Evolutionary conservation across 495 filamentous ascomycete genomes (phyloP).

Genomic region (Chlorociboria aeruginascens): DNA sequence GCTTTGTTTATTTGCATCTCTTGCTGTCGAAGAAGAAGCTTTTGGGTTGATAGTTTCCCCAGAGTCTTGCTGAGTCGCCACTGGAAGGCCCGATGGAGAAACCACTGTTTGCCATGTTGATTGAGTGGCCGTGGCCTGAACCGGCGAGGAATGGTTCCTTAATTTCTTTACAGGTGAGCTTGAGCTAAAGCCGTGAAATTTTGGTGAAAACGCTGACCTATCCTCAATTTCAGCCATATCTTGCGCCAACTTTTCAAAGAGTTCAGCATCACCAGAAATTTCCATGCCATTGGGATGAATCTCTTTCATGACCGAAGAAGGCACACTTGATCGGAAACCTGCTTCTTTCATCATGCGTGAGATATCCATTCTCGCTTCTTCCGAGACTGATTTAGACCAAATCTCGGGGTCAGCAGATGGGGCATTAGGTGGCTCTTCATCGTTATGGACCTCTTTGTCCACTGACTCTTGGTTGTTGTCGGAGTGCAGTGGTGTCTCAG

Average conservation of each 20-base stretch:
- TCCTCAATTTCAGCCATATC: slow-evolving; percentile 6
- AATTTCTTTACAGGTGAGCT: slow-evolving; percentile 17
- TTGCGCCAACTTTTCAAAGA: slow-evolving; percentile 9
- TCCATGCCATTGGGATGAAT: slow-evolving; percentile 14
- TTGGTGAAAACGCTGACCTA: slow-evolving; percentile 17
- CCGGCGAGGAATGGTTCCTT: background rate
- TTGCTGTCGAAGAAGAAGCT: no score
- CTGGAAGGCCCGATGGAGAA: background rate
- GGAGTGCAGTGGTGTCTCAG: slow-evolving; percentile 15
- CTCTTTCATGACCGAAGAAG: slow-evolving; percentile 17
- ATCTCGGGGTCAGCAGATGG: no score
- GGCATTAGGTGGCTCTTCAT: background rate
- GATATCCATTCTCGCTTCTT: slow-evolving; percentile 23
- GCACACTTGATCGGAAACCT: slow-evolving; percentile 27
- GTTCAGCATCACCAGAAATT: slow-evolving; percentile 5
- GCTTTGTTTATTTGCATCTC: no score
- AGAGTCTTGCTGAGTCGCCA: background rate
- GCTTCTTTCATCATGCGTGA: slow-evolving; percentile 27
- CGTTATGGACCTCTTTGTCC: no score
- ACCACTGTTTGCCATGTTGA: slow-evolving; percentile 14
- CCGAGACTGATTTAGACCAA: slow-evolving; percentile 1
- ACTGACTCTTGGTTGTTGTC: background rate
- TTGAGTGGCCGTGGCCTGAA: background rate
- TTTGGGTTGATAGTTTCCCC: no score
- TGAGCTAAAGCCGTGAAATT: slow-evolving; percentile 21